phyloP scores from a whole-genome alignment of 768 basidiomycete species.

The Rhodotorula sphaerocarpa region DNA sequence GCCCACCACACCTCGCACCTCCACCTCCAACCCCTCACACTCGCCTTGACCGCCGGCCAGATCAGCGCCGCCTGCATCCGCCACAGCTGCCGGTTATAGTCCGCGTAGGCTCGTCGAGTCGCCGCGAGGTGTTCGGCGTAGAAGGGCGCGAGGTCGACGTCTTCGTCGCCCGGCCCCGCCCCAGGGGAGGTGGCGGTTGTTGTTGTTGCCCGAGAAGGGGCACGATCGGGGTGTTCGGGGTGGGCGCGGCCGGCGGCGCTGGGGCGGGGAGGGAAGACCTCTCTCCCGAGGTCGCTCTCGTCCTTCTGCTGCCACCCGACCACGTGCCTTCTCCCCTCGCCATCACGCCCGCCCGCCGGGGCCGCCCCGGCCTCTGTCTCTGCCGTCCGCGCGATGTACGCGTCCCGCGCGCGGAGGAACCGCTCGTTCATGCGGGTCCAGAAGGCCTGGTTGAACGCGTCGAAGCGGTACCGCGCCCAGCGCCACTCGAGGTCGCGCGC shows the following conservation, averaged over 20 bases:
- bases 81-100: constrained; percentile 31
- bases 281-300: neutral
- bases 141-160: constrained; percentile 30
- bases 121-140: constrained; percentile 16
- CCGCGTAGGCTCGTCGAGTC: constrained; percentile 20
- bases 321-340: too few relatives aligned
- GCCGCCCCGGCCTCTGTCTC: constrained; percentile 10
- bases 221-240: too few relatives aligned
- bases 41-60: constrained; percentile 28
- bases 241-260: constrained; percentile 3
- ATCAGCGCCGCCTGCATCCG: constrained; percentile 27
- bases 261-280: constrained; percentile 7
- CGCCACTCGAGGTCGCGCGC: constrained; percentile 35
- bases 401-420: constrained; percentile 25
- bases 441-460: constrained; percentile 35
- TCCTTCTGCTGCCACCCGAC: too few relatives aligned
- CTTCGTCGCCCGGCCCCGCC: neutral
- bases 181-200: too few relatives aligned
- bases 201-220: too few relatives aligned
- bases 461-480: constrained; percentile 30
- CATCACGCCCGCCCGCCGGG: neutral
- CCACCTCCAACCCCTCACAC: constrained; percentile 28
- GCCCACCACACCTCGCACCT: constrained; percentile 32
- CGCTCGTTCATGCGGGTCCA: constrained; percentile 30
- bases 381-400: constrained; percentile 6